Base-by-base conservation (phyloP, 208 protist genomes). In the Giardia muris region DNA sequence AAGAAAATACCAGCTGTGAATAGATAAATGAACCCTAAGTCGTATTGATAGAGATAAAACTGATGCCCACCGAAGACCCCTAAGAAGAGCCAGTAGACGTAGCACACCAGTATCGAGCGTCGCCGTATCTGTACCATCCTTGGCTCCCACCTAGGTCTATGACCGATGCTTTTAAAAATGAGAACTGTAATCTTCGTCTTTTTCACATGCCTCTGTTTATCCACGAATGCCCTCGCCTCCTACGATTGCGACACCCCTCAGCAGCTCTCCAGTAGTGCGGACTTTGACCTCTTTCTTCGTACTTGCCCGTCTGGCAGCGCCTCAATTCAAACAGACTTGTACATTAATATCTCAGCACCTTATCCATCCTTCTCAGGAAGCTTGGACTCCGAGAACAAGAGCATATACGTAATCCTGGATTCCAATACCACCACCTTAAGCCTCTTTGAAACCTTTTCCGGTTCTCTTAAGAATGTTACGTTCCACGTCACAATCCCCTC, bases 11-110 rank as follows among this genome's bases (percentile, higher is more conserved):
- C 86, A 19, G 42, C 4, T 22, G 86, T 89, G 3, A 89, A 89
- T 4, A 89, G 86, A 44, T 89, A 89, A 4, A 89, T 4, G 19
- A 89, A 43, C 19, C 86, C 86, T 43, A 44, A 19, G 22, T 89
- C 86, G 42, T 89, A 89, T 43, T 89, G 42, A 46, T 46, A 89
- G 86, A 10, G 42, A 89, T 89, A 89, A 44, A 89, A 89, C 19
- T 43, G 19, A 44, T 89, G 86, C 4, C 86, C 86, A 4, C 86
- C 86, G 42, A 89, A 89, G 42, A 89, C 42, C 4, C 86, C 86
- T 43, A 44, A 46, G 86, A 89, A 89, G 19, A 89, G 86, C 86
- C 86, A 89, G 86, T 46, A 4, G 4, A 89, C 4, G 42, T 89
- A 89, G 42, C 19, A 45, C 42, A 4, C 45, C 42, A 10, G 3